These are phyloP conservation scores for Apiospora saccharicola DNA, from an alignment of 2,329 filamentous ascomycete species.

Conservation along the genomic window DNA sequence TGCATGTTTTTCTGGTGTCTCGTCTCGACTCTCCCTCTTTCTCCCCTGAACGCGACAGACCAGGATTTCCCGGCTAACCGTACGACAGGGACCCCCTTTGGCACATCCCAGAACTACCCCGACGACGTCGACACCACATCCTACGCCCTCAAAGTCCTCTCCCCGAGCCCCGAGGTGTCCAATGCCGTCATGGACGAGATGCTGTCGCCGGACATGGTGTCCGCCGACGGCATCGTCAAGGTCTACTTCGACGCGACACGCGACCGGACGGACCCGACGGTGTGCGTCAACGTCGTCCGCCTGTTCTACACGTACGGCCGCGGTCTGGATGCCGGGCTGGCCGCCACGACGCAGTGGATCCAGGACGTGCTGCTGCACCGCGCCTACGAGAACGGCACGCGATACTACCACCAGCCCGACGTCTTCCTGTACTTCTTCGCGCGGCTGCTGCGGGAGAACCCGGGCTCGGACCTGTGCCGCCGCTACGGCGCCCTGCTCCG, in stretches of 20 bases:
- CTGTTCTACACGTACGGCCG: slow-evolving; percentile 9
- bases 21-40: too few species aligned
- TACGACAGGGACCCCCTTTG: not conserved
- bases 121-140: slow-evolving; percentile 14
- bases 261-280: slow-evolving; percentile 4
- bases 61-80: not conserved
- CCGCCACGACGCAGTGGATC: not conserved
- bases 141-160: not conserved
- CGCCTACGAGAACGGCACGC: slow-evolving; percentile 5
- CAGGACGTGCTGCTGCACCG: not conserved
- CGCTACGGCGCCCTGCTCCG: not conserved
- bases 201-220: not conserved
- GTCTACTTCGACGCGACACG: slow-evolving; percentile 4
- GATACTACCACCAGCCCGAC: slow-evolving; percentile 19
- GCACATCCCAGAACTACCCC: not conserved
- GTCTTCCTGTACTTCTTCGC: slow-evolving; percentile 19
- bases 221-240: slow-evolving; percentile 3
- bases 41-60: too few species aligned
- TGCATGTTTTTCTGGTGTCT: too few species aligned
- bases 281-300: not conserved
- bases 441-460: slow-evolving; percentile 13
- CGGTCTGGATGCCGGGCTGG: not conserved
- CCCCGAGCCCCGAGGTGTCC: not conserved
- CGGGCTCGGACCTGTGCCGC: not conserved
- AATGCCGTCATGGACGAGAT: slow-evolving; percentile 7